Conservation (phyloP, 179 eudicot genomes). For the Beta lomatogona region DNA sequence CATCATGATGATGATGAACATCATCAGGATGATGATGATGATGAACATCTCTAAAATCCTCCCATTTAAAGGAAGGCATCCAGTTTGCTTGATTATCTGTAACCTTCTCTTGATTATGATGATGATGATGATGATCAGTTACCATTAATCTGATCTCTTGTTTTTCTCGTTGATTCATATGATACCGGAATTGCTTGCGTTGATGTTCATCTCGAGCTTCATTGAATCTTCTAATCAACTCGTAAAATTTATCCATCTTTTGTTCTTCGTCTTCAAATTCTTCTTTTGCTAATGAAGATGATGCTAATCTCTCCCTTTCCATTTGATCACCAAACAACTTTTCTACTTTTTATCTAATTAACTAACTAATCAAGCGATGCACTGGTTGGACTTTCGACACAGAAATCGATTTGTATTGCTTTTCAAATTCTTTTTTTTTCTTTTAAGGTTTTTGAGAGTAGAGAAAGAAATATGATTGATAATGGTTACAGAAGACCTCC, state of each 20-base stretch:
- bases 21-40: not conserved
- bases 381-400: not conserved
- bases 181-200: not conserved
- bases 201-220: constrained; percentile 31
- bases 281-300: not conserved
- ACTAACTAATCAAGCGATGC: not conserved
- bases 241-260: constrained; percentile 46
- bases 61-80: constrained; percentile 39
- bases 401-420: too few species aligned
- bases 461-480: too few species aligned
- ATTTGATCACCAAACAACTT: not conserved
- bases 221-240: constrained; percentile 34
- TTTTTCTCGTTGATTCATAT: not conserved
- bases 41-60: constrained; percentile 24
- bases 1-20: not conserved
- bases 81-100: not conserved
- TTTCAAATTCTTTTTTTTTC: too few species aligned
- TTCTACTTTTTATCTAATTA: too few species aligned
- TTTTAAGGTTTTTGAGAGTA: too few species aligned
- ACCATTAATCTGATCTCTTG: not conserved
- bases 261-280: constrained; percentile 25
- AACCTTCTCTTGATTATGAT: not conserved
- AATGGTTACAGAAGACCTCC: too few species aligned
- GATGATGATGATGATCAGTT: not conserved
- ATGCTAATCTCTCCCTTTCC: not conserved